A percentile compares a stretch with the other conserved stretches of the same genome.
Evolutionary conservation across 2,329 filamentous ascomycete species (phyloP).

Genomic region (Arthrocladium fulminans): DNA sequence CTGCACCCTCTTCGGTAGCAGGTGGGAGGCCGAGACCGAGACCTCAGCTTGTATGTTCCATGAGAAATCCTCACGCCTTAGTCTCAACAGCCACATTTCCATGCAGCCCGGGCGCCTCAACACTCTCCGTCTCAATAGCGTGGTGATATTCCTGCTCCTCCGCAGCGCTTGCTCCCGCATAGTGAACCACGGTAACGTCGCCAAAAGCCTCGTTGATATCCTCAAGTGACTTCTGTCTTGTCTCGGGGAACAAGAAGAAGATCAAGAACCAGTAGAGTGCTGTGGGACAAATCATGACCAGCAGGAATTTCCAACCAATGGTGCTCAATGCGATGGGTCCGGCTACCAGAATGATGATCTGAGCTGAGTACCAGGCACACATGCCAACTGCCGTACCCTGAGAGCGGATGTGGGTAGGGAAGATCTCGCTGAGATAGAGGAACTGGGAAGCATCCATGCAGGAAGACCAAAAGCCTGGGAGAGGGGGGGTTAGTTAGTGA

Average conservation of each 20-base stretch:
- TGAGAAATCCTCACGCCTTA: neutral
- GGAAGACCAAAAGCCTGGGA: conserved; percentile 23
- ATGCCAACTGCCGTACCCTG: conserved; percentile 18
- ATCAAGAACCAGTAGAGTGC: conserved; percentile 27
- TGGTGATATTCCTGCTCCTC: conserved; percentile 24
- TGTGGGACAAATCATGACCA: conserved; percentile 30
- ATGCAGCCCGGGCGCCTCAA: too few species aligned
- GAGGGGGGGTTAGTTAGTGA: neutral
- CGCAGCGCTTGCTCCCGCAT: conserved; percentile 23
- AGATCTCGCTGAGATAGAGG: conserved; percentile 24
- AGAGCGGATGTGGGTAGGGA: conserved; percentile 17
- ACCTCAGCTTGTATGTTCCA: too few species aligned
- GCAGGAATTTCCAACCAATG: conserved; percentile 32
- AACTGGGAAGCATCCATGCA: conserved; percentile 42
- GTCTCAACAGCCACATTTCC: neutral
- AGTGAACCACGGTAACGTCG: conserved; percentile 26
- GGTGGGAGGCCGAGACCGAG: too few species aligned
- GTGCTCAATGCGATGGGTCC: conserved; percentile 28
- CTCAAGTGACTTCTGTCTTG: conserved; percentile 29
- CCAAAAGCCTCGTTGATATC: conserved; percentile 32
- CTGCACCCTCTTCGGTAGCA: too few species aligned
- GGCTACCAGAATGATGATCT: conserved; percentile 29
- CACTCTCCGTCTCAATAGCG: conserved; percentile 7
- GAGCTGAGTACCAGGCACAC: conserved; percentile 11
- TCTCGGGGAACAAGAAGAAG: conserved; percentile 32